Evolutionary conservation across 73 alveolate genomes (phyloP).

Genomic region (Tetrahymena borealis): DNA sequence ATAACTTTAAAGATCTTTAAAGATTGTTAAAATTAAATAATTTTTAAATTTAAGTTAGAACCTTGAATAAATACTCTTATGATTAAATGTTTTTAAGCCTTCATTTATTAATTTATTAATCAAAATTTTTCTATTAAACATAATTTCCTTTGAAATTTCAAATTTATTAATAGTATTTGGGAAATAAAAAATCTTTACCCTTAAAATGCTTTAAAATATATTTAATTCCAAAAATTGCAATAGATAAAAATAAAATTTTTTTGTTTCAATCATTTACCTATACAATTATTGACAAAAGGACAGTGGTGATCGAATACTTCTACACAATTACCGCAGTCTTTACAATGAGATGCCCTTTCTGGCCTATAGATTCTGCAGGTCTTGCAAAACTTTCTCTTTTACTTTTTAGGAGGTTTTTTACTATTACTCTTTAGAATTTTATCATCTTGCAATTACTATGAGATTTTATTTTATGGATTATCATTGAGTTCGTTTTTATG

Average conservation of each 20-base stretch:
- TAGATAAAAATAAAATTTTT: conserved; percentile 53
- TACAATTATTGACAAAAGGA: conserved; percentile 90
- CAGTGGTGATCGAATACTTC: conserved; percentile 96
- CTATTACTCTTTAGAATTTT: background rate
- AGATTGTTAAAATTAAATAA: too few relatives aligned
- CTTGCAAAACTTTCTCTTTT: conserved; percentile 65
- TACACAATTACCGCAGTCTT: conserved; percentile 94
- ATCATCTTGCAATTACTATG: background rate
- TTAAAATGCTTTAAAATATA: background rate
- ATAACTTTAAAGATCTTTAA: background rate
- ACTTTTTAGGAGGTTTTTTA: background rate
- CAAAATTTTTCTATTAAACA: too few relatives aligned
- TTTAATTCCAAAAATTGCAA: background rate
- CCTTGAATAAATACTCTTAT: too few relatives aligned
- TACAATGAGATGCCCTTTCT: conserved; percentile 92
- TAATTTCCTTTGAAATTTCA: too few relatives aligned
- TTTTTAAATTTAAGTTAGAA: too few relatives aligned
- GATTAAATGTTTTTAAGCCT: too few relatives aligned
- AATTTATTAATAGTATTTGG: too few relatives aligned
- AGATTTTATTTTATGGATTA: background rate
- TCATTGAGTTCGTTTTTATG: background rate
- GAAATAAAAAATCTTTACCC: too few relatives aligned
- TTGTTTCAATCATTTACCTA: conserved; percentile 68
- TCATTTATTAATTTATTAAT: too few relatives aligned
- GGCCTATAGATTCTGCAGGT: conserved; percentile 92